phyloP scores from a whole-genome alignment of 805 yeast genomes.

The Yarrowia sp. region DNA sequence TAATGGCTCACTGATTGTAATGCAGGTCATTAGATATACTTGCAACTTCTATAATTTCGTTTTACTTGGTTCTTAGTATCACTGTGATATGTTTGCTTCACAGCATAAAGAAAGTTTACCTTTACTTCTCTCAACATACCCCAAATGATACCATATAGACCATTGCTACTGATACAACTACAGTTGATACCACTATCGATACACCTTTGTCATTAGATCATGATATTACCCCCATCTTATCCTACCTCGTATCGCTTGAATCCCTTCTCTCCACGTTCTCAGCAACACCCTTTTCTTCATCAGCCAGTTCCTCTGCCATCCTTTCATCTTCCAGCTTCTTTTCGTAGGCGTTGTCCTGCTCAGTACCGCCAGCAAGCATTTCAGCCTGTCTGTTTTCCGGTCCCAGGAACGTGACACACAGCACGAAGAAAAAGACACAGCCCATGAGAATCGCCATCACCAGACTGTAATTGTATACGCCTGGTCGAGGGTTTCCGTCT shows the following conservation, averaged over 20 bases:
- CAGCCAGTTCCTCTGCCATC: neutral
- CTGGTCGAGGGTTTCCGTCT: neutral
- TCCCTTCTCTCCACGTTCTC: neutral
- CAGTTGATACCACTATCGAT: no score
- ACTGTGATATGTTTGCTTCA: no score
- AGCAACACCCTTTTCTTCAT: neutral
- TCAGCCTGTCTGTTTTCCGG: conserved; percentile 20
- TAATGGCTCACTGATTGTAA: no score
- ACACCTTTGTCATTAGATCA: no score
- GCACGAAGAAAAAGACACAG: conserved; percentile 11
- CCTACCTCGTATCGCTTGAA: neutral
- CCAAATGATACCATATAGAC: no score
- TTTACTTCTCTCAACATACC: no score
- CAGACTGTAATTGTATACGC: conserved; percentile 10
- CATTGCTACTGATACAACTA: no score
- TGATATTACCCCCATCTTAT: neutral
- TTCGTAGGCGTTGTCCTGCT: neutral
- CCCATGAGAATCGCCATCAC: conserved; percentile 25
- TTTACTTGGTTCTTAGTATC: no score
- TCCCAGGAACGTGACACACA: conserved; percentile 10
- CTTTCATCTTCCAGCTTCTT: neutral
- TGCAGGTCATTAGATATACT: no score
- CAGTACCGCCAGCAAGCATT: neutral
- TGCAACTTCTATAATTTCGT: no score
- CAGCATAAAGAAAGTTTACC: no score